Percentiles rank a stretch among this genome's conserved stretches.
Conservation (phyloP, 345 rosid genomes). For the Populus tremula region DNA sequence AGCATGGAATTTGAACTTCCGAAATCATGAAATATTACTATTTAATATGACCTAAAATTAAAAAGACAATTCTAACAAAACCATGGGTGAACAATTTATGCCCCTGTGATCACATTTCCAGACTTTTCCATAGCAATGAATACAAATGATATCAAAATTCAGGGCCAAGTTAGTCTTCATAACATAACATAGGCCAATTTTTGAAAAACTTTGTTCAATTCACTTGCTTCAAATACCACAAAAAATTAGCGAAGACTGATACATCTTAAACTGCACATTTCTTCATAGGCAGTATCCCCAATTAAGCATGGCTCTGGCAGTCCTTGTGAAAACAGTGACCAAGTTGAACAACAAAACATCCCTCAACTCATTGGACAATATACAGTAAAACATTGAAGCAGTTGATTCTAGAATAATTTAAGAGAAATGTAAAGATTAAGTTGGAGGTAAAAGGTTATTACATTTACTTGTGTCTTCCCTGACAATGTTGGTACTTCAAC, state of each 20-base stretch:
- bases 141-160: not conserved
- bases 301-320: not conserved
- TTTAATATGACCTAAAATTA: too few species aligned
- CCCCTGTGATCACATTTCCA: not conserved
- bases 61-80: too few species aligned
- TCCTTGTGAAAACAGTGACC: not conserved
- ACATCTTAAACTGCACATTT: not conserved
- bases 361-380: not conserved
- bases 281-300: not conserved
- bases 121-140: not conserved
- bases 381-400: not conserved
- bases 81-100: not conserved
- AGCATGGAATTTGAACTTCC: not conserved
- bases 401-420: not conserved
- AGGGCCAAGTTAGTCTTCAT: not conserved
- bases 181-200: not conserved
- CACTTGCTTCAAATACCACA: not conserved
- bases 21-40: not conserved
- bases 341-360: not conserved
- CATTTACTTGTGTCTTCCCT: conserved; percentile 63
- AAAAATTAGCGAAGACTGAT: not conserved
- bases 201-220: not conserved
- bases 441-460: conserved; percentile 27
- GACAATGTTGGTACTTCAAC: conserved; percentile 80
- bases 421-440: conserved; percentile 1